These are phyloP conservation scores for Talaromyces adpressus DNA, from an alignment of 495 filamentous ascomycete species.

Conservation along the genomic window DNA sequence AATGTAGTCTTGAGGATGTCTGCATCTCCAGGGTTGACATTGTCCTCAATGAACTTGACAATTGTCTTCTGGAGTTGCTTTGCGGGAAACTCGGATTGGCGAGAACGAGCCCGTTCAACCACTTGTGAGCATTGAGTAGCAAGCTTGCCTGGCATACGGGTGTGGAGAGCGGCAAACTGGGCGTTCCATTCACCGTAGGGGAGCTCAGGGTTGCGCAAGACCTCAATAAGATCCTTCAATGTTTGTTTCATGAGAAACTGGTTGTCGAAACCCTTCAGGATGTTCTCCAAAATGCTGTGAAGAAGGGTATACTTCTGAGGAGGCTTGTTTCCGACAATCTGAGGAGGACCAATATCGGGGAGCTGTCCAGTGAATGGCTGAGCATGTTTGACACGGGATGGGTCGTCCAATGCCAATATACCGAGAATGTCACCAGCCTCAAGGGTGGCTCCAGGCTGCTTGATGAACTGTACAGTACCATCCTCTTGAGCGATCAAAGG, in stretches of 20 bases:
- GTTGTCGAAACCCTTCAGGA: slow-evolving; percentile 92
- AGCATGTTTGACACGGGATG: slow-evolving; percentile 91
- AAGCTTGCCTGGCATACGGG: slow-evolving; percentile 91
- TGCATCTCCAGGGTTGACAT: slow-evolving; percentile 60
- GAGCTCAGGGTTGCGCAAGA: slow-evolving; percentile 82
- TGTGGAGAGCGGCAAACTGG: slow-evolving; percentile 90
- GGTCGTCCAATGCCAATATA: slow-evolving; percentile 93
- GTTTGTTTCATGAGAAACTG: slow-evolving; percentile 89
- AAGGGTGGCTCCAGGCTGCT: slow-evolving; percentile 96
- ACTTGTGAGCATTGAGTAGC: slow-evolving; percentile 73
- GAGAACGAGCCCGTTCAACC: slow-evolving; percentile 70
- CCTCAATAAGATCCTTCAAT: slow-evolving; percentile 81
- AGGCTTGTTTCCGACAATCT: slow-evolving; percentile 85
- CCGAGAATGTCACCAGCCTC: slow-evolving; percentile 98
- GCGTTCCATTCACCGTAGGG: slow-evolving; percentile 96
- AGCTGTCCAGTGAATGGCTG: slow-evolving; percentile 93
- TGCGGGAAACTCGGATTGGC: slow-evolving; percentile 84
- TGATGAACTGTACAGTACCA: slow-evolving; percentile 95
- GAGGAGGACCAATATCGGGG: slow-evolving; percentile 77
- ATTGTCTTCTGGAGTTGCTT: slow-evolving; percentile 81
- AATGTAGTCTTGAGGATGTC: slow-evolving; percentile 68
- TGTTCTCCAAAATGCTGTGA: slow-evolving; percentile 75
- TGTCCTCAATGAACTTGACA: slow-evolving; percentile 82
- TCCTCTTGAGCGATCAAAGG: slow-evolving; percentile 95
- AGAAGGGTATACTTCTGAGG: slow-evolving; percentile 77